Percentiles rank a stretch among this genome's conserved stretches.
phyloP scores from a whole-genome alignment of 2,329 filamentous ascomycete species.

The Cordyceps cateniannulata region DNA sequence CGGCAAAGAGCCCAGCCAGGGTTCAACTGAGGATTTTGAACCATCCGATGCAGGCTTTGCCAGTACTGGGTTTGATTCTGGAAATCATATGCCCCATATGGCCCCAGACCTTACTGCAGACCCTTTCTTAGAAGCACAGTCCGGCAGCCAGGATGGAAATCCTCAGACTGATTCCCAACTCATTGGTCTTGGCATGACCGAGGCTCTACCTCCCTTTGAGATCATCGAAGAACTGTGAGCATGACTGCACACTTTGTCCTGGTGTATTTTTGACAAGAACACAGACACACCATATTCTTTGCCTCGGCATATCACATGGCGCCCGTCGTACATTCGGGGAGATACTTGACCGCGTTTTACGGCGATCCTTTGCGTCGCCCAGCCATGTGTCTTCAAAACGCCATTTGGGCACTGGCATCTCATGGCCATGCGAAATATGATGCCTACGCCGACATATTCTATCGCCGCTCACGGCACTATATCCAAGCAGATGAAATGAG shows the following conservation, averaged over 20 bases:
- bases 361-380: constrained; percentile 67
- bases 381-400: constrained; percentile 76
- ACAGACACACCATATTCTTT: constrained; percentile 70
- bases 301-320: constrained; percentile 62
- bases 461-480: constrained; percentile 75
- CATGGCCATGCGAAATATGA: constrained; percentile 66
- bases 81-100: neutral
- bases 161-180: constrained; percentile 35
- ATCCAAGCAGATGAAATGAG: constrained; percentile 80
- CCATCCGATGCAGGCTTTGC: neutral
- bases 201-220: constrained; percentile 70
- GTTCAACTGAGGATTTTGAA: constrained; percentile 13
- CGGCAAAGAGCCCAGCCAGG: constrained; percentile 25
- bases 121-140: neutral
- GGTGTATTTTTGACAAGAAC: neutral
- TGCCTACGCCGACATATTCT: constrained; percentile 69
- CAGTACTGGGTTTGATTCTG: neutral
- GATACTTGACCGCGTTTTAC: constrained; percentile 71
- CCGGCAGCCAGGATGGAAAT: constrained; percentile 8
- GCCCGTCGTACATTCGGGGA: constrained; percentile 71
- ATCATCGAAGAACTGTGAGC: constrained; percentile 76
- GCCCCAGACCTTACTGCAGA: neutral
- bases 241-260: neutral
- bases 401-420: constrained; percentile 78
- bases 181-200: constrained; percentile 73